Conservation (phyloP, 768 basidiomycete genomes). For the Suillus decipiens region DNA sequence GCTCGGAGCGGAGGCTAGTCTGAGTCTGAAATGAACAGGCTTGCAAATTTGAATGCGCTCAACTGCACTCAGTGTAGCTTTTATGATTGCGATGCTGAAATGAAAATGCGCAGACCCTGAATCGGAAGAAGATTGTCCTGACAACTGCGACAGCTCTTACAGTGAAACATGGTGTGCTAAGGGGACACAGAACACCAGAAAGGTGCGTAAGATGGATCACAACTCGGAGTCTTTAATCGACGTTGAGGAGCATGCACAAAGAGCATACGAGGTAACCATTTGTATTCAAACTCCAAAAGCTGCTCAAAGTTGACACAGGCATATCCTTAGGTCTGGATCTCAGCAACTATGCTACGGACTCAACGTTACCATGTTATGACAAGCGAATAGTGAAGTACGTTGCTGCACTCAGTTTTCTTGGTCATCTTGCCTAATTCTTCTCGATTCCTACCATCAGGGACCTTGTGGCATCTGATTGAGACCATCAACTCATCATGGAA, state of each 20-base stretch:
- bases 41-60: too few relatives aligned
- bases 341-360: conserved; percentile 95
- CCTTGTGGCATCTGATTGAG: conserved; percentile 75
- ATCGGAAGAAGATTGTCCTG: conserved; percentile 10
- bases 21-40: background rate
- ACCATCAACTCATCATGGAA: conserved; percentile 91
- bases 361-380: conserved; percentile 86
- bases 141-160: conserved; percentile 28
- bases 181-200: conserved; percentile 14
- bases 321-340: conserved; percentile 72
- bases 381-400: conserved; percentile 82
- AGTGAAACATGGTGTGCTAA: conserved; percentile 13
- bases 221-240: conserved; percentile 44
- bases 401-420: conserved; percentile 1
- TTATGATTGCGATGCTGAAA: conserved; percentile 22
- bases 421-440: background rate
- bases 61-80: too few relatives aligned
- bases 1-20: too few relatives aligned
- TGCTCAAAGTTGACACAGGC: background rate
- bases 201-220: conserved; percentile 19
- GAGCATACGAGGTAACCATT: conserved; percentile 83
- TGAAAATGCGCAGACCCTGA: conserved; percentile 25
- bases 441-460: conserved; percentile 80
- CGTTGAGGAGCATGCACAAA: conserved; percentile 67
- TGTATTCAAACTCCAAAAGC: background rate